Evolutionary conservation across 345 rosid species (phyloP).

Genomic region (Angophora floribunda): DNA sequence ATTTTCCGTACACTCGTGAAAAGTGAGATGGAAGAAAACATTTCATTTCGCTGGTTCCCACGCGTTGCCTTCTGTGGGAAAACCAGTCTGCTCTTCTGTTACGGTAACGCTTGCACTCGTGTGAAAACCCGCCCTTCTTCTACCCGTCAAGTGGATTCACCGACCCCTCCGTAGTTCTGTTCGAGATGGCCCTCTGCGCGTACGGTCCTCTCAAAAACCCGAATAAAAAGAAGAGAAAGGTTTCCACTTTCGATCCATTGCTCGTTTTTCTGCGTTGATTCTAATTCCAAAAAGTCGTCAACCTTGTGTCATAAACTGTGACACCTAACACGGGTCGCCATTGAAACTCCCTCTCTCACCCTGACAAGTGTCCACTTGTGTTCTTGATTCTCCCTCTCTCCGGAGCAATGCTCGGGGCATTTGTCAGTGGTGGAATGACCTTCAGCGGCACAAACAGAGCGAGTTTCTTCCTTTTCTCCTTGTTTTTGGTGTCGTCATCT

Average conservation of each 20-base stretch:
- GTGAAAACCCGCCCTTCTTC: neutral
- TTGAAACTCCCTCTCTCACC: neutral
- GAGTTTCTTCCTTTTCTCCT: constrained; percentile 2
- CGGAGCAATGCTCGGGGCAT: neutral
- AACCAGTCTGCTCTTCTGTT: neutral
- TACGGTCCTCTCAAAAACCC: neutral
- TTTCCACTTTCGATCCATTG: neutral
- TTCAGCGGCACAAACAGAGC: neutral
- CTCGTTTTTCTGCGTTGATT: neutral
- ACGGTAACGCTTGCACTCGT: neutral
- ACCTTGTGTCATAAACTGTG: neutral
- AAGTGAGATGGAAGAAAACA: too few relatives aligned
- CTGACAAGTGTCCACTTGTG: neutral
- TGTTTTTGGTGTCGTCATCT: constrained; percentile 8
- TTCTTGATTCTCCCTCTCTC: neutral
- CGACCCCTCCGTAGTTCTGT: neutral
- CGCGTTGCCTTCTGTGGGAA: neutral
- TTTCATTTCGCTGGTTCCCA: neutral
- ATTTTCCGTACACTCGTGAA: neutral
- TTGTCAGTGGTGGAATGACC: neutral
- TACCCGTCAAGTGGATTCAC: too few relatives aligned
- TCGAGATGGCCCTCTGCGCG: neutral
- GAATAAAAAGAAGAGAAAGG: neutral
- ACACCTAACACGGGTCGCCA: neutral
- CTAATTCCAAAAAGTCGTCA: neutral